A percentile compares a stretch with the other conserved stretches of the same genome.
Evolutionary conservation across 306 rosid genomes (phyloP).

Genomic region (Trifolium repens): DNA sequence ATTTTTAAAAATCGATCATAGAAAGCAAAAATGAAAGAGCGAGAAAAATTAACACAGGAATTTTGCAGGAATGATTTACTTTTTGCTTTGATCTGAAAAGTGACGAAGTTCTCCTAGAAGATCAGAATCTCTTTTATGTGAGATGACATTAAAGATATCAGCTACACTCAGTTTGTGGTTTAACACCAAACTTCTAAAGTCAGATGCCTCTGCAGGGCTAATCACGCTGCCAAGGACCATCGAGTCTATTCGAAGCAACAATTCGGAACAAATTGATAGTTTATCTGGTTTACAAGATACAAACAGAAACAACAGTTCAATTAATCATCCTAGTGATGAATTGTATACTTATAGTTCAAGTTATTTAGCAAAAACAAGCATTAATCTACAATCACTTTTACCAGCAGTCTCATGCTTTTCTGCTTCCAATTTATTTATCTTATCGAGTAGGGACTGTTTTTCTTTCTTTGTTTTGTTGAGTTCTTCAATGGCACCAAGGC

Average conservation of each 20-base stretch:
- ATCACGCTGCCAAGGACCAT: constrained; percentile 71
- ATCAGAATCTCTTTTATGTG: constrained; percentile 57
- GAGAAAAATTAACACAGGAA: neutral
- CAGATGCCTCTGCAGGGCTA: constrained; percentile 64
- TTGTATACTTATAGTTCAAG: neutral
- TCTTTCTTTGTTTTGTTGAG: constrained; percentile 58
- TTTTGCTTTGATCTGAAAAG: constrained; percentile 57
- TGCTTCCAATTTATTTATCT: constrained; percentile 61
- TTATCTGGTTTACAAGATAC: constrained; percentile 63
- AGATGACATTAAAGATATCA: constrained; percentile 50
- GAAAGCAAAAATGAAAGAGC: neutral
- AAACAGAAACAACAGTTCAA: constrained; percentile 38
- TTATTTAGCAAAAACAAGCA: neutral
- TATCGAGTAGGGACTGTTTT: constrained; percentile 54
- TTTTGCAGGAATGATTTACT: constrained; percentile 51
- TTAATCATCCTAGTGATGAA: constrained; percentile 34
- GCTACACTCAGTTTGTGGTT: constrained; percentile 59
- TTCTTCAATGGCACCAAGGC: constrained; percentile 67
- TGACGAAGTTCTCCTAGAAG: constrained; percentile 69
- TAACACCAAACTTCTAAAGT: constrained; percentile 65
- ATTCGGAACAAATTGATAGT: constrained; percentile 63
- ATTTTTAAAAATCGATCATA: constrained; percentile 21
- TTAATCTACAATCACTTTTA: constrained; percentile 52
- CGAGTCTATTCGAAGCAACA: constrained; percentile 84
- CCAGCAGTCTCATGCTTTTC: constrained; percentile 56